Base-by-base conservation (phyloP, 2,329 filamentous ascomycete species). In the Dothideomycetidae sp. region DNA sequence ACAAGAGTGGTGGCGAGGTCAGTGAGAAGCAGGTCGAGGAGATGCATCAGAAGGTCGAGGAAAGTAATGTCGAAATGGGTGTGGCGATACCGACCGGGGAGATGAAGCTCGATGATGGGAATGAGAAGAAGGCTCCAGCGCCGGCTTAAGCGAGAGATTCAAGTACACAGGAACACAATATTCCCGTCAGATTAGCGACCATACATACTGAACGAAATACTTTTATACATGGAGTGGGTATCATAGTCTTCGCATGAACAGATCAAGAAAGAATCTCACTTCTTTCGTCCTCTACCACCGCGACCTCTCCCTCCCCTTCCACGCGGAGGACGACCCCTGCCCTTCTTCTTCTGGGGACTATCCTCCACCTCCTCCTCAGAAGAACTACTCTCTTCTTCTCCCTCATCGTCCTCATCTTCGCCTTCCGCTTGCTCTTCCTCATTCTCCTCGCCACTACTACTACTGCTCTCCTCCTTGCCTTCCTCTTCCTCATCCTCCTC, bases 31-130 rank as follows among this genome's bases (percentile, higher is more conserved):
- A 81, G 50, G 65, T 90, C 21, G 71, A 73, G 41, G 66, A 64
- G 44, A 76, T 70, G 13, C 76, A 75, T 12, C 62, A 61, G 42
- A 67, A 75, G 57, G 83, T 98, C 54, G 73, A 82, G 53, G 65
- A 75, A 53, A 81, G 93, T 14, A 29, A 38, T 32, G 12, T 32
- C 14, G 36, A 23, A 15, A 30, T 30, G 13, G 36, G 30, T 15
- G 29, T 18, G 10, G 29, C 30, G 29, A 30, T 29, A 5, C 16
- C 26, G 17, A 14, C 13, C 19, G 15, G 31, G 14, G 33, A 38
- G 36, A 29, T 18, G 14, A 38, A 32, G 30, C 15, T 33, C 5
- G 36, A 38, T 14, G 36, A 38, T 29, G 36, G 28, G 29, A 38
- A 38, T 29, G 36, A 31, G 29, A 32, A 32, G 36, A 38, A 38